Evolutionary conservation across 2,329 filamentous ascomycete genomes (phyloP), one percentile per base, ranked within the genome.

Genomic region (Neopestalotiopsis sp.): DNA sequence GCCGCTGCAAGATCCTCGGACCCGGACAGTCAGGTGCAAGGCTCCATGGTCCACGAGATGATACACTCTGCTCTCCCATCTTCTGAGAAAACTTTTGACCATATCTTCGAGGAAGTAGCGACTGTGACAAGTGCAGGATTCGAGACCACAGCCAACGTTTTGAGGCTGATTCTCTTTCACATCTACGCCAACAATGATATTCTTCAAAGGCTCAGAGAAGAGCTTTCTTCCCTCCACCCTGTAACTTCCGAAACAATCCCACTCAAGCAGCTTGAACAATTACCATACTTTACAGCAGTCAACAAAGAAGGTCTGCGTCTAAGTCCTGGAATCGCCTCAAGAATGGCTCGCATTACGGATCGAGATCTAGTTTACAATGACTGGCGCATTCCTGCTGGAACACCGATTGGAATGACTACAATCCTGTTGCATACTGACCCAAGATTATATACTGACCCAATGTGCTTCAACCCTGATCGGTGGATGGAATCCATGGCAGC

Each of bases 251-350:
- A 34, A 59, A 30, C 57, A 34, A 3, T 5, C 12, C 2, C 24
- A 34, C 28, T 59, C 24, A 59, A 10, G 57, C 70, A 67, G 9
- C 71, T 73, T 32, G 72, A 74, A 66, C 52, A 73, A 60, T 72
- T 80, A 14, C 77, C 78, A 1, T 85, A 84, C 70, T 77, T 86
- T 20, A 78, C 81, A 24, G 81, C 83, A 2, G 79, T 83, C 4
- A 76, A 86, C 14, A 82, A 79, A 59, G 85, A 87, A 73, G 79
- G 81, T 4, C 75, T 85, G 75, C 80, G 85, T 5, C 70, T 86
- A 2, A 80, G 84, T 67, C 82, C 84, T 3, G 80, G 77, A 0
- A 74, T 84, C 17, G 79, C 78, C 10, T 78, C 83, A 45, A 74
- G 81, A 0, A 76, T 84, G 4, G 80, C 84, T 64, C 82, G 85